Evolutionary conservation across 495 filamentous ascomycete genomes (phyloP).

Genomic region (Lasiosphaeria miniovina): DNA sequence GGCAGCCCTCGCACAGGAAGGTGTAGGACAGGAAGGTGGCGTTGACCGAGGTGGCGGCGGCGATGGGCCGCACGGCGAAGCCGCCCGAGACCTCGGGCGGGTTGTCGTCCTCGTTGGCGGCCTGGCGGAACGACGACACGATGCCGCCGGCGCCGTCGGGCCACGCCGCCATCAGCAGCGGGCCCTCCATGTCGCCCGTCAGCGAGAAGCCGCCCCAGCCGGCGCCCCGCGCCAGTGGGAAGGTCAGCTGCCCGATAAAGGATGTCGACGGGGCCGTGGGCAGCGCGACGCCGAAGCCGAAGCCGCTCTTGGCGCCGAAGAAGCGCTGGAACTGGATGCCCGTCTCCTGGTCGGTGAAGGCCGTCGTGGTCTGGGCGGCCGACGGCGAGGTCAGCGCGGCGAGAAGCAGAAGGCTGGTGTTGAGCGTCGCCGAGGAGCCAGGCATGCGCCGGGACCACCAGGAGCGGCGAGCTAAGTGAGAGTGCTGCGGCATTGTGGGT

Average conservation of each 20-base stretch:
- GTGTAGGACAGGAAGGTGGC: constrained; percentile 22
- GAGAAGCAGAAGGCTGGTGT: not conserved
- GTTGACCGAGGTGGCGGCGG: constrained; percentile 14
- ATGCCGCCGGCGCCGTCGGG: constrained; percentile 18
- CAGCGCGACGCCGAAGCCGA: constrained; percentile 29
- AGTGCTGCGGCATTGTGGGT: not conserved
- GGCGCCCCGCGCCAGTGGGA: constrained; percentile 19
- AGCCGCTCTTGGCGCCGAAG: constrained; percentile 22
- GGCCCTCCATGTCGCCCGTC: constrained; percentile 23
- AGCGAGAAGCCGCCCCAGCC: constrained; percentile 28
- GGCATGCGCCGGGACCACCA: not conserved
- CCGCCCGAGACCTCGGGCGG: constrained; percentile 19
- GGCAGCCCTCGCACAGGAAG: constrained; percentile 24
- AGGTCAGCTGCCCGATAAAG: constrained; percentile 32
- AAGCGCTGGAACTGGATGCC: constrained; percentile 31
- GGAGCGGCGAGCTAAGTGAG: not conserved
- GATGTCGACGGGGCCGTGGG: constrained; percentile 14
- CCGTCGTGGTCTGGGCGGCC: constrained; percentile 17
- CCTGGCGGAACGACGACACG: constrained; percentile 22
- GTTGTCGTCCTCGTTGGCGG: constrained; percentile 26
- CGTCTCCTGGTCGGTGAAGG: constrained; percentile 26
- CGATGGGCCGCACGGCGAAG: constrained; percentile 21
- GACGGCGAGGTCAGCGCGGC: constrained; percentile 7
- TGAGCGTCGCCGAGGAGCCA: not conserved
- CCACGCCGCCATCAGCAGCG: constrained; percentile 20